Base-by-base conservation (phyloP, 129 eudicot genomes). In the Chrysanthemum seticuspe region DNA sequence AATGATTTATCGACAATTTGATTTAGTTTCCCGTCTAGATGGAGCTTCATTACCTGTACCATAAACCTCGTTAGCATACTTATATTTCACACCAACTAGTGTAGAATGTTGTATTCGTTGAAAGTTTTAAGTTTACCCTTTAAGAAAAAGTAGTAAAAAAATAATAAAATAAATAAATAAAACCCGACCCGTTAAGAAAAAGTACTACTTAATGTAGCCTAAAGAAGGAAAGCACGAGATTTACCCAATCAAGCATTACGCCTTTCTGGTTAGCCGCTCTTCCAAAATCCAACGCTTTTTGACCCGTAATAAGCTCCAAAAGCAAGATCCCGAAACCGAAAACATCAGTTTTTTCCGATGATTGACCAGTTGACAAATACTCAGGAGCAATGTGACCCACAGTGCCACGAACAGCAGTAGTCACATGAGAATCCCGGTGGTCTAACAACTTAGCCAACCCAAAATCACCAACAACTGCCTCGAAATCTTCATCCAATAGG, bases 381-480 rank as follows among this genome's bases (percentile, higher is more conserved):
- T 93, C 98, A 0, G 98, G 98, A 47, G 98, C 98, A 68, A 93
- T 93, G 80, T 93, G 97, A 61, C 98, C 98, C 57, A 93, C 92
- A 4, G 98, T 93, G 65, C 98, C 98, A 76, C 98, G 95, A 48
- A 93, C 98, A 3, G 98, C 98, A 3, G 98, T 93, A 63, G 98
- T 89, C 47, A 93, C 98, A 40, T 93, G 98, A 65, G 98, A 89
- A 58, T 93, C 98, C 2, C 78, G 87, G 79, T 87, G 98, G 74
- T 93, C 98, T 81, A 93, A 76, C 55, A 89, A 75, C 86, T 93
- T 93, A 40, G 98, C 98, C 76, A 93, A 59, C 78, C 98, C 98
- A 62, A 93, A 93, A 76, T 93, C 98, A 40, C 98, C 98, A 58
- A 93, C 98, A 67, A 93, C 98, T 36, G 98, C 97, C 81, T 93